A percentile compares a stretch with the other conserved stretches of the same genome.
phyloP scores from a whole-genome alignment of 2,329 filamentous ascomycete species.

The Teratosphaeria zuluensis region DNA sequence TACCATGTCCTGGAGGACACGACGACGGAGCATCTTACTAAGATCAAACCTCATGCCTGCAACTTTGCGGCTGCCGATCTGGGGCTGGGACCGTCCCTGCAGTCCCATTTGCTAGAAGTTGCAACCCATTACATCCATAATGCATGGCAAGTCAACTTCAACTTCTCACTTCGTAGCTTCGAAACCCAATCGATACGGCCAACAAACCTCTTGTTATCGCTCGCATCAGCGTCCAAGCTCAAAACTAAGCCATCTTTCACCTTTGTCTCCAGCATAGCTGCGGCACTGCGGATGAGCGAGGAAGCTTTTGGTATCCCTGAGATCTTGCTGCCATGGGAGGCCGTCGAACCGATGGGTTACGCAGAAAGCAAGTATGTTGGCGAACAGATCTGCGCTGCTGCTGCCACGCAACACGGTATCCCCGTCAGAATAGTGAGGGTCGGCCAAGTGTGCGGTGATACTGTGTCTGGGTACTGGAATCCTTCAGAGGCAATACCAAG shows the following conservation, averaged over 20 bases:
- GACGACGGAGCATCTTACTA: not conserved
- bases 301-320: not conserved
- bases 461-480: not conserved
- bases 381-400: not conserved
- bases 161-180: not conserved
- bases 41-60: not conserved
- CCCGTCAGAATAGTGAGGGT: not conserved
- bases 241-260: not conserved
- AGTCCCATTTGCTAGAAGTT: not conserved
- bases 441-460: not conserved
- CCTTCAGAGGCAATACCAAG: not conserved
- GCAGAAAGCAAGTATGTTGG: not conserved
- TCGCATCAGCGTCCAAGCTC: not conserved
- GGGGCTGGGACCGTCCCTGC: not conserved
- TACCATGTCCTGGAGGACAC: not conserved
- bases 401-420: not conserved
- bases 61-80: not conserved
- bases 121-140: not conserved
- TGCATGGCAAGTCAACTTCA: constrained; percentile 2
- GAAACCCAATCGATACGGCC: not conserved
- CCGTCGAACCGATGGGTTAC: not conserved
- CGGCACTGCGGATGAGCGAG: not conserved
- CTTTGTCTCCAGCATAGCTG: not conserved
- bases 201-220: not conserved
- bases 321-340: not conserved